A percentile compares a stretch with the other conserved stretches of the same genome.
Conservation (phyloP, 768 basidiomycete species). For the Dioszegia aurantiaca region DNA sequence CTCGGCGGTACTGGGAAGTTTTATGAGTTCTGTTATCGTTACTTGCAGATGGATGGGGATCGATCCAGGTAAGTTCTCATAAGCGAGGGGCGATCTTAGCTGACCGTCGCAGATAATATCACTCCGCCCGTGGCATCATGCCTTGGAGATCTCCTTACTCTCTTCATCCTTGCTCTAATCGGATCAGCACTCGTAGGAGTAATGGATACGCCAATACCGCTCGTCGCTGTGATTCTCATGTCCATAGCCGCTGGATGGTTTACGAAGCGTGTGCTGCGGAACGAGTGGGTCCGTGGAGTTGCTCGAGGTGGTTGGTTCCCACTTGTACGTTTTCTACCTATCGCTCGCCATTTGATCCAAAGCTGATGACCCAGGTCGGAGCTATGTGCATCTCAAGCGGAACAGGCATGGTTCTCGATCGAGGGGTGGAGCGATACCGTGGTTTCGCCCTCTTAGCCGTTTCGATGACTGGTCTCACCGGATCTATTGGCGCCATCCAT, state of each 20-base stretch:
- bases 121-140: constrained; percentile 90
- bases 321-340: constrained; percentile 55
- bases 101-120: constrained; percentile 70
- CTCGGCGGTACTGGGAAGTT: constrained; percentile 76
- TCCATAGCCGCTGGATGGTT: constrained; percentile 52
- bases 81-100: neutral
- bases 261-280: constrained; percentile 55
- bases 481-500: constrained; percentile 80
- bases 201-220: constrained; percentile 65
- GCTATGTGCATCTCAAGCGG: constrained; percentile 63
- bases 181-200: constrained; percentile 64
- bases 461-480: constrained; percentile 86
- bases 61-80: constrained; percentile 69
- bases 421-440: constrained; percentile 78
- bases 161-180: constrained; percentile 69
- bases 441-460: constrained; percentile 85
- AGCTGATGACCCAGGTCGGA: constrained; percentile 38
- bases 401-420: constrained; percentile 86
- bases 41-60: constrained; percentile 69
- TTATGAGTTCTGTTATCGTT: constrained; percentile 84
- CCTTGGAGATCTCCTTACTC: constrained; percentile 86
- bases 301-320: constrained; percentile 85
- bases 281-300: constrained; percentile 67
- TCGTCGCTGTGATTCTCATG: constrained; percentile 50
- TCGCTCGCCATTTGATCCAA: neutral